phyloP scores from a whole-genome alignment of 257 asterid species.

The Solanum phureja region DNA sequence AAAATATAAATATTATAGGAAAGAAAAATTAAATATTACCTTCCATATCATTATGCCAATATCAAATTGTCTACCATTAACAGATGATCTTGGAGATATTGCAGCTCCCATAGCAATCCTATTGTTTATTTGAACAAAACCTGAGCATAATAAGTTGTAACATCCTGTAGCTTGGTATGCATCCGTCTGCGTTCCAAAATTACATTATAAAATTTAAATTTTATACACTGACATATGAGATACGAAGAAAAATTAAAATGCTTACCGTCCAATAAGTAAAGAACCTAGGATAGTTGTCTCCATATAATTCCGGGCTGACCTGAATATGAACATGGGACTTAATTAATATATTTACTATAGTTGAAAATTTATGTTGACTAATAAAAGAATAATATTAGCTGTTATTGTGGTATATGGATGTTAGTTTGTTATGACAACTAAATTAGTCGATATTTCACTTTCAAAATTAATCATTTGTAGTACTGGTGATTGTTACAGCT shows the following conservation, averaged over 20 bases:
- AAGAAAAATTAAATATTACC: constrained; percentile 18
- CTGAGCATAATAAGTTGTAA: constrained; percentile 84
- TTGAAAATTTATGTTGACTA: not conserved
- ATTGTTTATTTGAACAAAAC: constrained; percentile 77
- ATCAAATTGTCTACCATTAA: constrained; percentile 56
- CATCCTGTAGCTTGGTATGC: constrained; percentile 98
- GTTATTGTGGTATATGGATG: not conserved
- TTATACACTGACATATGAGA: not conserved
- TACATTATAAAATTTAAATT: not conserved
- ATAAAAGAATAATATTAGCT: not conserved
- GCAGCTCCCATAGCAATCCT: constrained; percentile 96
- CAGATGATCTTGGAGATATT: constrained; percentile 80
- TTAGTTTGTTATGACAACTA: not conserved
- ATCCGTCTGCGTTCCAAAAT: constrained; percentile 46
- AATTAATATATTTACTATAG: not conserved
- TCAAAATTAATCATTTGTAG: not conserved
- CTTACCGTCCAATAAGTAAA: constrained; percentile 93
- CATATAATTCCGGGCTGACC: constrained; percentile 83
- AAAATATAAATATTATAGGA: not conserved
- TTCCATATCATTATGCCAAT: constrained; percentile 93
- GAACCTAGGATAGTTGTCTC: constrained; percentile 82
- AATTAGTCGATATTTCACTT: not conserved
- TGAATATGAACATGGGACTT: constrained; percentile 15
- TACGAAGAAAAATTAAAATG: not conserved
- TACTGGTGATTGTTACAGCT: not conserved